phyloP scores from a whole-genome alignment of 2,329 filamentous ascomycete genomes.

The Ascochyta fabae region DNA sequence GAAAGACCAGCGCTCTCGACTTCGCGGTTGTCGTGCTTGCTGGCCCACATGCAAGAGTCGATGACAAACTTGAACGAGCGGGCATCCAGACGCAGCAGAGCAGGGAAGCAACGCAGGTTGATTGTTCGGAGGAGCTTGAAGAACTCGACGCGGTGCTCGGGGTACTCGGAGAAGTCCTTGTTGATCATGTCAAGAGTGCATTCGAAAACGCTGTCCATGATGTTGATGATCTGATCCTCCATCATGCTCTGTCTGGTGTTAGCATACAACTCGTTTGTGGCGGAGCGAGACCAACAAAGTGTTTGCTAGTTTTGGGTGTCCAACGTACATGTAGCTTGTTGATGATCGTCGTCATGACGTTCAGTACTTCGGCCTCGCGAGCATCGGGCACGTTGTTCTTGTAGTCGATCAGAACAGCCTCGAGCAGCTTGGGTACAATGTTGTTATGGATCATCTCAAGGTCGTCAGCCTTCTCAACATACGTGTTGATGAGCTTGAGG shows the following conservation, averaged over 20 bases:
- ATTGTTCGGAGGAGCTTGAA: constrained; percentile 96
- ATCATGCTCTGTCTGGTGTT: constrained; percentile 73
- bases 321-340: constrained; percentile 91
- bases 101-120: constrained; percentile 96
- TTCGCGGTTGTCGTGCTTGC: constrained; percentile 98
- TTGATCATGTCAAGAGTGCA: constrained; percentile 99
- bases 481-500: constrained; percentile 95
- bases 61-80: constrained; percentile 99
- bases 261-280: constrained; percentile 21
- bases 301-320: constrained; percentile 60
- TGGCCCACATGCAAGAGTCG: constrained; percentile 99
- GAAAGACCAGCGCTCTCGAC: constrained; percentile 95
- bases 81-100: constrained; percentile 90
- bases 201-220: constrained; percentile 98
- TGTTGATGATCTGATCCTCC: constrained; percentile 96
- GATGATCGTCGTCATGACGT: constrained; percentile 97
- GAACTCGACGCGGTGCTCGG: constrained; percentile 98
- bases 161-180: constrained; percentile 99
- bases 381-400: constrained; percentile 96
- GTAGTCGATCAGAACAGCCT: constrained; percentile 94
- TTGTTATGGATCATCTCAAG: constrained; percentile 89
- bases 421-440: constrained; percentile 93
- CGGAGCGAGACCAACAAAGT: constrained; percentile 51
- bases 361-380: constrained; percentile 93
- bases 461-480: constrained; percentile 97